phyloP scores from a whole-genome alignment of 306 rosid species.

The Senna tora region DNA sequence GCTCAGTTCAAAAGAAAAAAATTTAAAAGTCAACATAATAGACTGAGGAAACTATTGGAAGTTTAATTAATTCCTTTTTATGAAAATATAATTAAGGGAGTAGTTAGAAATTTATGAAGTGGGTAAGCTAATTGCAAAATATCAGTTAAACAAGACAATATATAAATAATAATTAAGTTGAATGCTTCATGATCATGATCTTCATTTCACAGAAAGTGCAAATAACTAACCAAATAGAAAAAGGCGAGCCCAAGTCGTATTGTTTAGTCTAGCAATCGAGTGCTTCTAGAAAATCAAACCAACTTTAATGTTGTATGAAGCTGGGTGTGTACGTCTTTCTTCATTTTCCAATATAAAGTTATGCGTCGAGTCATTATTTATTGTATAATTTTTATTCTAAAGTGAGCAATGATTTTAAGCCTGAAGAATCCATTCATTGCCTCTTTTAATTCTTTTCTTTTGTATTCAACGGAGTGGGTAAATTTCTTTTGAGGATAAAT shows the following conservation, averaged over 20 bases:
- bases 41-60: background rate
- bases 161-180: background rate
- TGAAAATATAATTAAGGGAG: background rate
- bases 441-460: background rate
- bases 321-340: background rate
- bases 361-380: background rate
- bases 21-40: background rate
- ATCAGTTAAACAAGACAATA: background rate
- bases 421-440: background rate
- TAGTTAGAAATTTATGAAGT: slow-evolving; percentile 2
- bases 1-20: background rate
- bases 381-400: background rate
- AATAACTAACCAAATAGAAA: background rate
- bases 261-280: background rate
- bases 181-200: background rate
- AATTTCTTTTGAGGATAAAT: too few relatives aligned
- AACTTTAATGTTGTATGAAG: slow-evolving; percentile 2
- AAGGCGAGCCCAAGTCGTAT: background rate
- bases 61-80: background rate
- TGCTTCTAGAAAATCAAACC: background rate
- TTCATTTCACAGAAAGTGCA: background rate
- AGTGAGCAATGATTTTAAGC: background rate
- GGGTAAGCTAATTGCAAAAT: background rate
- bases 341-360: background rate
- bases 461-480: too few relatives aligned